Evolutionary conservation across 164 flowering plant species (phyloP), one percentile per base, ranked within the genome.

Genomic region (Malania oleifera): DNA sequence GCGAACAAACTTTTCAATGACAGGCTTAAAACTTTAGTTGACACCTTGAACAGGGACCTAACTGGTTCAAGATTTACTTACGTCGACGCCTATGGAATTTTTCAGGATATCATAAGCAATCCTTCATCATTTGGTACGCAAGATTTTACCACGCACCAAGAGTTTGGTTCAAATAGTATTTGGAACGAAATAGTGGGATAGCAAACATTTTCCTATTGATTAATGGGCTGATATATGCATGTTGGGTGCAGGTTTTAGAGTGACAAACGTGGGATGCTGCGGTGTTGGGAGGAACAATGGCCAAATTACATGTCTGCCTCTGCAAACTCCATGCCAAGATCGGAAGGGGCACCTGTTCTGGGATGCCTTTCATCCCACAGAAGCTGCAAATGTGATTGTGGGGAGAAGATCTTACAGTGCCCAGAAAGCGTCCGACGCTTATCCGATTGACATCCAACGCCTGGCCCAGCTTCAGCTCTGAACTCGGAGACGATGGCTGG

Each of bases 351-450:
- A 66, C 18, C 18, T 67, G 19, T 80, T 78, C 47, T 80, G 73
- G 75, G 85, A 80, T 49, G 55, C 67, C 1, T 68, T 70, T 37
- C 86, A 81, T 58, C 81, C 80, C 8, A 68, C 81, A 0, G 81
- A 81, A 48, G 67, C 67, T 25, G 65, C 50, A 0, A 76, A 78
- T 54, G n/a, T 56, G 18, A 18, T 65, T 18, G 6, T 66, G 0
- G 82, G 61, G 13, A 57, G 35, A 39, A 57, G 64, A 24, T 40
- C 68, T 3, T 70, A 59, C 56, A 27, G n/a, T 22, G 51, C 66
- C 27, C 39, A 50, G n/a, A 12, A n/a, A 7, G 25, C 67, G 7
- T 23, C 52, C 7, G 62, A 46, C 27, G 57, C 67, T 18, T 14
- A 57, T 28, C 72, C 72, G 0, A 18, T 34, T 6, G 57, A 63